phyloP scores from a whole-genome alignment of 495 filamentous ascomycete species.

The Lentithecium fluviatile region DNA sequence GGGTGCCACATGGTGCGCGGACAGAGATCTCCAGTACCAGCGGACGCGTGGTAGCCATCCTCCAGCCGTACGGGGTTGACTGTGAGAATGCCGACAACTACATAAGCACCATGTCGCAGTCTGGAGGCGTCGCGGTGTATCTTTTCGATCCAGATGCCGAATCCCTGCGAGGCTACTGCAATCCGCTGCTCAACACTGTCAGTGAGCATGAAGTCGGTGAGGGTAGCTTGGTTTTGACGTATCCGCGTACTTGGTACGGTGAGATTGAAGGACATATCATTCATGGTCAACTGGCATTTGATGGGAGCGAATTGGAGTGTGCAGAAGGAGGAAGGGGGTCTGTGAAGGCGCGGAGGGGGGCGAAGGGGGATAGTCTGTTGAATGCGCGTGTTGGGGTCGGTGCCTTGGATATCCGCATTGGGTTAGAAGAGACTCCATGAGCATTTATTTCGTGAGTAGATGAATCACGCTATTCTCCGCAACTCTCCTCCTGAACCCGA shows the following conservation, averaged over 20 bases:
- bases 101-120: conserved; percentile 16
- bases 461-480: no score
- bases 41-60: background rate
- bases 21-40: conserved; percentile 20
- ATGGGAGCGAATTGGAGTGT: conserved; percentile 8
- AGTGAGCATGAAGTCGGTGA: conserved; percentile 14
- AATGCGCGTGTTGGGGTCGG: conserved; percentile 8
- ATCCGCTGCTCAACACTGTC: conserved; percentile 20
- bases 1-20: conserved; percentile 11
- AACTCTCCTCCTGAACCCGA: no score
- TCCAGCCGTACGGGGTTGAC: conserved; percentile 6
- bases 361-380: conserved; percentile 12
- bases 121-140: conserved; percentile 1
- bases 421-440: background rate
- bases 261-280: conserved; percentile 15
- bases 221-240: conserved; percentile 3
- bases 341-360: conserved; percentile 12
- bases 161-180: conserved; percentile 5
- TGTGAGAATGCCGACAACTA: conserved; percentile 6
- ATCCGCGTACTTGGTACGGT: conserved; percentile 8
- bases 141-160: background rate
- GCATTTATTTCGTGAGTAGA: no score
- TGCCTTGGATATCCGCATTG: conserved; percentile 9
- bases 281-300: conserved; percentile 13
- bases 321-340: conserved; percentile 1